phyloP scores from a whole-genome alignment of 768 basidiomycete species.

The Phylloporus sp. region DNA sequence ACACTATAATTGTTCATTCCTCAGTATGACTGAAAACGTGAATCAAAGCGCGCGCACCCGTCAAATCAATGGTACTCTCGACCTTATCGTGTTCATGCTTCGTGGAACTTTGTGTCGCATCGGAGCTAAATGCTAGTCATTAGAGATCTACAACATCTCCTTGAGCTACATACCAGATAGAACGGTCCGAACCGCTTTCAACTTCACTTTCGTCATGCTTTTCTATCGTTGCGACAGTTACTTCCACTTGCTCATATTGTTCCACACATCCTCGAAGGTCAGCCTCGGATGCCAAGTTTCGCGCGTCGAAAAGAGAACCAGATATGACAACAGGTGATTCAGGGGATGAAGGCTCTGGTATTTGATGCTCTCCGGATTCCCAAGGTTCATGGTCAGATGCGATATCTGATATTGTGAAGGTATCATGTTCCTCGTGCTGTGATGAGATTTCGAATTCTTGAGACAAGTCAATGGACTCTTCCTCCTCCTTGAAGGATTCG shows the following conservation, averaged over 20 bases:
- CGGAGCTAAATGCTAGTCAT: background rate
- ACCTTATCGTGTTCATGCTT: background rate
- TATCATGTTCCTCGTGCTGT: background rate
- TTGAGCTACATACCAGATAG: background rate
- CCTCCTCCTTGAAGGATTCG: background rate
- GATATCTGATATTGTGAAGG: background rate
- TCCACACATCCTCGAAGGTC: background rate
- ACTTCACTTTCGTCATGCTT: background rate
- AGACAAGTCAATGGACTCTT: background rate
- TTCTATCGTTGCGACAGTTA: background rate
- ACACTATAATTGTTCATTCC: background rate
- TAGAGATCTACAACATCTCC: background rate
- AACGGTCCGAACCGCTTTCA: background rate
- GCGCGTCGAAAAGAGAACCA: background rate
- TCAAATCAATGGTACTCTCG: background rate
- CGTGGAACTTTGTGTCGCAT: background rate
- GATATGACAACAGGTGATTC: background rate
- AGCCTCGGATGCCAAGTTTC: background rate
- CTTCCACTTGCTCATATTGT: background rate
- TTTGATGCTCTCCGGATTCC: background rate
- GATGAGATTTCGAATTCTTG: background rate
- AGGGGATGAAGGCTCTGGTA: background rate
- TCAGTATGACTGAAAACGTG: background rate
- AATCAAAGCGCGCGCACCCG: background rate
- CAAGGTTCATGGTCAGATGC: background rate